These are phyloP conservation scores for Metschnikowia amazonensis DNA, from an alignment of 805 yeast genomes.

Conservation along the genomic window DNA sequence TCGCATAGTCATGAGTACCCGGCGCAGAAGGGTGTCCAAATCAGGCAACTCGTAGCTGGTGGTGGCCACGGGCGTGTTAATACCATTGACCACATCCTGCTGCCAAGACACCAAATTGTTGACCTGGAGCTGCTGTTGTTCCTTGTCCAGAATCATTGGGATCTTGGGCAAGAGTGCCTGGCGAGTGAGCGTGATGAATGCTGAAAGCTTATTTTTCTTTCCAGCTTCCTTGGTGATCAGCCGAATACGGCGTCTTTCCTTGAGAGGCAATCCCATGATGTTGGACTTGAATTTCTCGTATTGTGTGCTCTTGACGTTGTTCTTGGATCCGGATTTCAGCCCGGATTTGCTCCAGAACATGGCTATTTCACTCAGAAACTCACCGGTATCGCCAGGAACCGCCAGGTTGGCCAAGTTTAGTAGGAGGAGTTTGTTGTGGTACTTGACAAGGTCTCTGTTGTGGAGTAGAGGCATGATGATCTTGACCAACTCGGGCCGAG, in stretches of 20 bases:
- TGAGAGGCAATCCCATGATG: constrained; percentile 77
- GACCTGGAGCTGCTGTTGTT: constrained; percentile 41
- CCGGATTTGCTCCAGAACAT: constrained; percentile 47
- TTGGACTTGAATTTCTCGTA: constrained; percentile 80
- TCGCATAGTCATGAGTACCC: constrained; percentile 78
- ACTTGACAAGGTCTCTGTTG: constrained; percentile 40
- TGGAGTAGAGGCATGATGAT: constrained; percentile 55
- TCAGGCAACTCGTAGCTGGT: constrained; percentile 85
- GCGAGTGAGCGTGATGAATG: constrained; percentile 64
- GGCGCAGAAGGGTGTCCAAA: constrained; percentile 56
- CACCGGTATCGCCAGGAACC: constrained; percentile 41
- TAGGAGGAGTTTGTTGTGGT: constrained; percentile 80
- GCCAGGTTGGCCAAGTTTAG: constrained; percentile 82
- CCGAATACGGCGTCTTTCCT: constrained; percentile 82
- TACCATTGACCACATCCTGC: constrained; percentile 84
- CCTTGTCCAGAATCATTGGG: constrained; percentile 62
- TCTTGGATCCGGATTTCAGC: constrained; percentile 32
- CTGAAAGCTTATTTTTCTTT: constrained; percentile 67
- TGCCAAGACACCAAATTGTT: constrained; percentile 75
- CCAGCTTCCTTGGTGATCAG: constrained; percentile 80
- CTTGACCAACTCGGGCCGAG: constrained; percentile 67
- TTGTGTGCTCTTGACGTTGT: constrained; percentile 58
- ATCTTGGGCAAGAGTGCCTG: constrained; percentile 77
- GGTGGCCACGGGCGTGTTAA: constrained; percentile 73
- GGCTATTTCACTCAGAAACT: constrained; percentile 42